Conservation (phyloP, 768 basidiomycete species). For the Hysterangium stoloniferum region DNA sequence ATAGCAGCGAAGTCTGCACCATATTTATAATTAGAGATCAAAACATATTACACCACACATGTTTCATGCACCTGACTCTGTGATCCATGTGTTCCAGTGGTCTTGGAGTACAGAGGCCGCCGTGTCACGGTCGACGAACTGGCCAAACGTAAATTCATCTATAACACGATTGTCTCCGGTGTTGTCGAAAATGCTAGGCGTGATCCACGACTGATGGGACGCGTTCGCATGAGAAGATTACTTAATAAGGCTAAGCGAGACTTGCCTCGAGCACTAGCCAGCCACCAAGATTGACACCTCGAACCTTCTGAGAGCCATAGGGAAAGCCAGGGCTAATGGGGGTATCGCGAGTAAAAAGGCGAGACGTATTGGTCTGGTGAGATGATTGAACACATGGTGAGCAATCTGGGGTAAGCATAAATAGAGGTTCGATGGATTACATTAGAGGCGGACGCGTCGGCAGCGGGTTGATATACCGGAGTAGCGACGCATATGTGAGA, state of each 20-base stretch:
- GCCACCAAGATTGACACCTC: conserved; percentile 78
- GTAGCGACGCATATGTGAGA: no score
- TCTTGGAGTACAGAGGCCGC: conserved; percentile 46
- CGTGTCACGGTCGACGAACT: conserved; percentile 42
- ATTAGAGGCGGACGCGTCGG: no score
- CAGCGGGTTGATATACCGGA: no score
- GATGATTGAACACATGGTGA: no score
- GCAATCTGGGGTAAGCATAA: no score
- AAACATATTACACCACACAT: background rate
- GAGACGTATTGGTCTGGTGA: no score
- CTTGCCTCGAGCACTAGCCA: conserved; percentile 50
- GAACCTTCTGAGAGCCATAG: conserved; percentile 65
- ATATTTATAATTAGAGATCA: background rate
- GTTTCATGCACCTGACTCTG: conserved; percentile 34
- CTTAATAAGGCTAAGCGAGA: background rate
- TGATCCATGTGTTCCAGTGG: conserved; percentile 79
- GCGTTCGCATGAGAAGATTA: conserved; percentile 4
- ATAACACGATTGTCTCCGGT: conserved; percentile 51
- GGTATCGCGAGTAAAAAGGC: conserved; percentile 14
- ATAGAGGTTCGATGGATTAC: no score
- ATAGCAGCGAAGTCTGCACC: conserved; percentile 59
- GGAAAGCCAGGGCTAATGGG: conserved; percentile 52
- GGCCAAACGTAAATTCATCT: conserved; percentile 76
- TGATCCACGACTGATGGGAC: conserved; percentile 59
- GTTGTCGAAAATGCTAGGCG: conserved; percentile 65